Percentiles rank a stretch among this genome's conserved stretches.
phyloP scores from a whole-genome alignment of 2,329 filamentous ascomycete species.

The Fusarium praegraminearum region DNA sequence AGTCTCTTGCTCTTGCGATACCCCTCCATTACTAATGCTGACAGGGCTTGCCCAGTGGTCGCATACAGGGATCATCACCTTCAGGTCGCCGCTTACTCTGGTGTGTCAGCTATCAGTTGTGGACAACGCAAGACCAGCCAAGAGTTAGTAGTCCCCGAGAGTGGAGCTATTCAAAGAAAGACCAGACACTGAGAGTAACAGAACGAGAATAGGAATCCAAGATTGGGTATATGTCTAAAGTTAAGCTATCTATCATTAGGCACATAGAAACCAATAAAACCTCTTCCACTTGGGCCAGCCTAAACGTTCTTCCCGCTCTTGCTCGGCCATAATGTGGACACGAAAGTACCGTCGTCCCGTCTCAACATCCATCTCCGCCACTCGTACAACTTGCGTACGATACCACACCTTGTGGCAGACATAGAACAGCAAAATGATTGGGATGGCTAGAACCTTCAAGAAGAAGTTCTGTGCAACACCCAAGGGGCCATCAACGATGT shows the following conservation, averaged over 20 bases:
- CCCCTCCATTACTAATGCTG: not conserved
- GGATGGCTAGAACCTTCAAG: conserved; percentile 75
- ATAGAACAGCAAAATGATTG: conserved; percentile 77
- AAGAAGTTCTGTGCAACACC: conserved; percentile 76
- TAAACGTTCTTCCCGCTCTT: conserved; percentile 80
- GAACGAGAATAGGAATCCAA: too few species aligned
- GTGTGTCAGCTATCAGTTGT: not conserved
- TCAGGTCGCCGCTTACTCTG: not conserved
- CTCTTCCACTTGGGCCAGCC: conserved; percentile 83
- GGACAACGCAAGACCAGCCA: not conserved
- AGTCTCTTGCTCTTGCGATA: not conserved
- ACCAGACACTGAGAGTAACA: too few species aligned
- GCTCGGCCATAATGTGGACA: conserved; percentile 78
- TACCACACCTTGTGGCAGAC: conserved; percentile 80
- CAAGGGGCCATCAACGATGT: conserved; percentile 52
- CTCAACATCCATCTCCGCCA: conserved; percentile 84
- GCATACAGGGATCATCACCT: not conserved
- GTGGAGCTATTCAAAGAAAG: not conserved
- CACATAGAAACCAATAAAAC: conserved; percentile 77
- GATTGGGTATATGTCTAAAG: not conserved
- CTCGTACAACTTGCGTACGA: conserved; percentile 73
- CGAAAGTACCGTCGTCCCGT: conserved; percentile 89
- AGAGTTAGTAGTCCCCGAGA: too few species aligned
- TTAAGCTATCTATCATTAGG: conserved; percentile 56
- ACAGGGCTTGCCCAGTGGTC: not conserved